These are phyloP conservation scores for Metschnikowia cerradonensis DNA, from an alignment of 805 yeast genomes.

Conservation along the genomic window DNA sequence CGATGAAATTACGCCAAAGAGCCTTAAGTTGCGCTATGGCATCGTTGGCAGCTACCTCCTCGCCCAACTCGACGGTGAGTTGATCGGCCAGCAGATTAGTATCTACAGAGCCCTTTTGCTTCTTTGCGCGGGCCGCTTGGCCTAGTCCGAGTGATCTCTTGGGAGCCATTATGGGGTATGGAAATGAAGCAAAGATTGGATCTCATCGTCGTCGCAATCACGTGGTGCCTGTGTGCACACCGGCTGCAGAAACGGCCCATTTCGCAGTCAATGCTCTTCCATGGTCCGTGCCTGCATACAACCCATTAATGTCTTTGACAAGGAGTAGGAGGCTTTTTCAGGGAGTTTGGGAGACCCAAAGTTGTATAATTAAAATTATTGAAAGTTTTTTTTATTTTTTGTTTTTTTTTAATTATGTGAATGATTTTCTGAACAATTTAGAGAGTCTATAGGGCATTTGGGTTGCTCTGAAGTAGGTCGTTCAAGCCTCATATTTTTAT, in stretches of 20 bases:
- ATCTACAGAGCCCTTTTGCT: constrained; percentile 15
- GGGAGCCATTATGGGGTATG: constrained; percentile 14
- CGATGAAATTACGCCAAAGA: constrained; percentile 61
- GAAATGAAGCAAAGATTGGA: neutral
- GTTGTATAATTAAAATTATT: too few relatives aligned
- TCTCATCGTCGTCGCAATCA: neutral
- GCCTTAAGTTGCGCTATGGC: constrained; percentile 74
- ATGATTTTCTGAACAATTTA: too few relatives aligned
- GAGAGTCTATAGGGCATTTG: too few relatives aligned
- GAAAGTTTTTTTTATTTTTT: too few relatives aligned
- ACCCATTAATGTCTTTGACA: too few relatives aligned
- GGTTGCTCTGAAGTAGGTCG: too few relatives aligned
- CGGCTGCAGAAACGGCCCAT: neutral
- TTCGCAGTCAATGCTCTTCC: neutral
- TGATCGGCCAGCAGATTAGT: constrained; percentile 17
- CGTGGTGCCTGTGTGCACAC: neutral
- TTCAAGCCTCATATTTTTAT: too few relatives aligned
- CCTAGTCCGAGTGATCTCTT: constrained; percentile 40
- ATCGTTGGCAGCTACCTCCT: constrained; percentile 69
- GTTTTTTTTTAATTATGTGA: too few relatives aligned
- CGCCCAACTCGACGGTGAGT: constrained; percentile 59
- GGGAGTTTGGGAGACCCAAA: too few relatives aligned
- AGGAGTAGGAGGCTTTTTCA: too few relatives aligned
- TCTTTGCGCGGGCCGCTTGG: constrained; percentile 27
- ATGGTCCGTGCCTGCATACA: neutral